Evolutionary conservation across 2,329 filamentous ascomycete species (phyloP).

Genomic region (Aspergillus fumigatus): DNA sequence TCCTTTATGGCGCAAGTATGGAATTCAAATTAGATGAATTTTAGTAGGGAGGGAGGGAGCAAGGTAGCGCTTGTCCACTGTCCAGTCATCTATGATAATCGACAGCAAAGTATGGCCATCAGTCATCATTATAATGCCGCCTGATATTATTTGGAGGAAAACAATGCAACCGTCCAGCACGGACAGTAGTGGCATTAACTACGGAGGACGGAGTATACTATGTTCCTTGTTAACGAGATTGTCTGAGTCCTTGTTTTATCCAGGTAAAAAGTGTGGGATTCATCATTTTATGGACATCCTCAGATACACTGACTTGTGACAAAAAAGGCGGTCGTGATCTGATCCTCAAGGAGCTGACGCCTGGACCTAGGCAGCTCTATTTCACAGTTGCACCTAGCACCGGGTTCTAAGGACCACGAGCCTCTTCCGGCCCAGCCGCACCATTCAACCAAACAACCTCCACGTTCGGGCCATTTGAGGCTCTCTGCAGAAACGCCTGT

Average conservation of each 20-base stretch:
- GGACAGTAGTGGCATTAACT: neutral
- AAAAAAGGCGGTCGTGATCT: too few relatives aligned
- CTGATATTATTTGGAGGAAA: neutral
- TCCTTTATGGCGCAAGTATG: neutral
- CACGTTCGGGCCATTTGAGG: conserved; percentile 14
- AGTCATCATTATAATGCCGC: neutral
- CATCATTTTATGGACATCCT: neutral
- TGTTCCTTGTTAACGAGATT: neutral
- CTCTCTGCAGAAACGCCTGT: conserved; percentile 10
- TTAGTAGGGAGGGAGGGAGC: neutral
- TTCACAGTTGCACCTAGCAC: neutral
- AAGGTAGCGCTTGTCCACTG: neutral
- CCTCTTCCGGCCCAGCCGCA: conserved; percentile 9
- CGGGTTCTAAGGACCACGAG: conserved; percentile 15
- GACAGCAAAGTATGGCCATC: neutral
- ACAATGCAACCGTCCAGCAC: neutral
- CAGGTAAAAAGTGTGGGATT: neutral
- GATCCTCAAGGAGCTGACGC: neutral
- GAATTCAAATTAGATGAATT: neutral
- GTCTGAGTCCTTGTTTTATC: neutral
- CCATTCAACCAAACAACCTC: conserved; percentile 8
- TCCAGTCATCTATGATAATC: neutral
- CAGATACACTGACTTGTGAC: too few relatives aligned
- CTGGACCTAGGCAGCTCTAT: neutral
- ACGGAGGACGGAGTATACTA: too few relatives aligned